Evolutionary conservation across 352 stramenopile species (phyloP), one percentile per base, ranked within the genome.

Genomic region (Thalassiosira oceanica): DNA sequence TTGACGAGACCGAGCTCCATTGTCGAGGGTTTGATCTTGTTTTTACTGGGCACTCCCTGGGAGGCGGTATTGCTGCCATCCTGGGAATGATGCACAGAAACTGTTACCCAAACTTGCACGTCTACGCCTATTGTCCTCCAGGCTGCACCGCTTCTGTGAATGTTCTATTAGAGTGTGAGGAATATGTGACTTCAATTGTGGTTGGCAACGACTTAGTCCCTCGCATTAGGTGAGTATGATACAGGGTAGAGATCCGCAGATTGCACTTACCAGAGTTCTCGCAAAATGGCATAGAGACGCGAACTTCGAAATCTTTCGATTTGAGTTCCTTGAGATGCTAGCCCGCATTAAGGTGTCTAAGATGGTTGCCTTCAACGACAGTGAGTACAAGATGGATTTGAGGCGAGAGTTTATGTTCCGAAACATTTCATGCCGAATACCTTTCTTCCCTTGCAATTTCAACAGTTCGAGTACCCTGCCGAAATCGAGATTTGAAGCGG

Each of bases 31-130:
- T 35, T 28, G 43, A 64, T 5, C 45, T 77, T 5, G 46, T 71
- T n/a, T 48, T 77, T 20, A 60, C 51, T 24, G 66, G 66, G 1
- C 66, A 77, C 44, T 54, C 26, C 18, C 48, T 77, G 23, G 66
- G 66, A 10, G 66, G 49, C 3, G 43, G 49, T 5, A 39, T 36
- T 23, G 58, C 66, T 33, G 57, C 58, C 18, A 57, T 71, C 11
- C 37, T 77, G 18, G 24, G 27, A n/a, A 54, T 15, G 11, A 67
- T 73, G 61, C 62, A 56, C 24, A 50, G 33, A 16, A 39, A 48
- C 23, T 23, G 11, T 16, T 57, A 57, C 29, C 41, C 42, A 3
- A 16, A 58, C 18, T 11, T 72, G 7, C 42, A 58, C 36, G 64
- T 50, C 23, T 66, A 66, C 48, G 51, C 51, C 21, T 72, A 52